These are phyloP conservation scores for Saccharomyces hybrid DNA, from an alignment of 1,139 yeast species.

Conservation along the genomic window DNA sequence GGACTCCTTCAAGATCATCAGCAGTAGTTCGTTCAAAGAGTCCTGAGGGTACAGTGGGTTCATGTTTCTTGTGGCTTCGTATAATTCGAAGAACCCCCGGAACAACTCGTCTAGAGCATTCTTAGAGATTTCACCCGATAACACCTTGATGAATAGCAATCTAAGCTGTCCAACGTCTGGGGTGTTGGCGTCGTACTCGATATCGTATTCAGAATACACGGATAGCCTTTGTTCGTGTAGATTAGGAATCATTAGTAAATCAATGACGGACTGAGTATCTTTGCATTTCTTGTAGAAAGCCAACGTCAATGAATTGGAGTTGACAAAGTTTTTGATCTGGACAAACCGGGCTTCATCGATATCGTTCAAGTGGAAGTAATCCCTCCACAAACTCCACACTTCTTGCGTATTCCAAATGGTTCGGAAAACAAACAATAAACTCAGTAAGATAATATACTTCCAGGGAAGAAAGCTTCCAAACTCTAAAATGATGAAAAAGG, in stretches of 20 bases:
- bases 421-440: constrained; percentile 13
- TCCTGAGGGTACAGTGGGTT: constrained; percentile 3
- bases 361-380: constrained; percentile 14
- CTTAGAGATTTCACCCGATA: constrained; percentile 2
- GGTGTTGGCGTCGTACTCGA: background rate
- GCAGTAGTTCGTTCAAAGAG: constrained; percentile 2
- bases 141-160: background rate
- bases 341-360: constrained; percentile 12
- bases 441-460: constrained; percentile 13
- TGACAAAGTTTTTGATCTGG: constrained; percentile 12
- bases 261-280: constrained; percentile 3
- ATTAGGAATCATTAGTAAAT: constrained; percentile 3
- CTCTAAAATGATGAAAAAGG: constrained; percentile 18
- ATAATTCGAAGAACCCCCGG: background rate
- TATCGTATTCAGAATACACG: background rate
- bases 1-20: constrained; percentile 3
- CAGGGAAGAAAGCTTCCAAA: constrained; percentile 17
- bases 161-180: constrained; percentile 3
- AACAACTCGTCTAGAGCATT: constrained; percentile 3
- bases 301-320: constrained; percentile 1
- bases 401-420: constrained; percentile 21
- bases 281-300: constrained; percentile 4
- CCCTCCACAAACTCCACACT: constrained; percentile 25
- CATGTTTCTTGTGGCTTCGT: constrained; percentile 1
- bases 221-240: constrained; percentile 2